Evolutionary conservation across 176 grass and related monocot genomes (phyloP), one percentile per base, ranked within the genome.

Genomic region (Tuctoria greenei): DNA sequence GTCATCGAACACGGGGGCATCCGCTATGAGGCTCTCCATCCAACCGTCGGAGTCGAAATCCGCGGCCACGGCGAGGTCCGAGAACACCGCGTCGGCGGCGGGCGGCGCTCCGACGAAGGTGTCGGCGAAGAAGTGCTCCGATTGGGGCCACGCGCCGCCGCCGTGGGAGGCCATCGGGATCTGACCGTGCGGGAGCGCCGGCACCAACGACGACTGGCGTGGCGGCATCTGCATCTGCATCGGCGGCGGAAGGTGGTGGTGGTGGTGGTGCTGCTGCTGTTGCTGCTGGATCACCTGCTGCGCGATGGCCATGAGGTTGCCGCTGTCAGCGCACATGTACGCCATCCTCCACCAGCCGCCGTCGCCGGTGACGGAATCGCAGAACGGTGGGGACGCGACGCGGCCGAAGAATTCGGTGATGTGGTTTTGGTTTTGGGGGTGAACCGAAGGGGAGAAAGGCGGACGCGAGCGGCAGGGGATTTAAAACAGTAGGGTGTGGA

Each of bases 241-340:
- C 49, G 66, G 44, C 23, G 61, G 77, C 7, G 67, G 43, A 51
- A 34, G 61, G 10, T 67, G 94, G 26, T 79, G 74, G 57, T 88
- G 86, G 56, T 85, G 83, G 20, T 61, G 70, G 77, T 31, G 31
- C 31, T 87, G 93, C 6, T 69, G 31, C 3, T 31, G 77, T n/a
- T 92, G 84, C 6, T 99, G 95, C 64, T 93, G 89, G 36, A 99
- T 99, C 39, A 99, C 91, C 81, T 99, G 95, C 76, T 99, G 95
- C 37, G 91, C 95, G 85, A 99, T 95, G 85, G 95, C 95, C 95
- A 99, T 99, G 69, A 99, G 92, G 85, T 99, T 99, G 73, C 95
- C 95, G 59, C 92, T 99, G 79, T 99, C 95, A 8, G 92, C 88
- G 81, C 95, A 99, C 95, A 99, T 99, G 82, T 90, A 95, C 79